phyloP scores from a whole-genome alignment of 352 stramenopile genomes.

The Thraustochytrium striatum region DNA sequence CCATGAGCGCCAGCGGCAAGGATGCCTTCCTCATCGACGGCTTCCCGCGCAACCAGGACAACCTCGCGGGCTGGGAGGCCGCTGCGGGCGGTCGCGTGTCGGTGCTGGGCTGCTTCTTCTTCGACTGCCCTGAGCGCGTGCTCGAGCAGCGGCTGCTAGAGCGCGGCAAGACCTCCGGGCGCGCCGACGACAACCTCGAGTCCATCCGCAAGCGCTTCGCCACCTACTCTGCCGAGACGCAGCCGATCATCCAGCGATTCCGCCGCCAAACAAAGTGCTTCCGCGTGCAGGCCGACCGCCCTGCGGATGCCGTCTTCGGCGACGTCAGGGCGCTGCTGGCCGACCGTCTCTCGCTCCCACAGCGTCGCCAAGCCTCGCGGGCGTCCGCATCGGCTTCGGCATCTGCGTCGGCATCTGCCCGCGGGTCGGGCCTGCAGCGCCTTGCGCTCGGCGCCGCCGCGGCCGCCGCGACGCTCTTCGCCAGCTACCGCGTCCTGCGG shows the following conservation, averaged over 20 bases:
- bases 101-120: slow-evolving; percentile 53
- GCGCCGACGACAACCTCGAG: slow-evolving; percentile 94
- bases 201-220: slow-evolving; percentile 91
- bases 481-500: no score
- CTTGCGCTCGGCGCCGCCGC: no score
- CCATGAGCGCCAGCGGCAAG: slow-evolving; percentile 23
- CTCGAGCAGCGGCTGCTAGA: slow-evolving; percentile 92
- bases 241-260: slow-evolving; percentile 62
- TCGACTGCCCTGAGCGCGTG: slow-evolving; percentile 81
- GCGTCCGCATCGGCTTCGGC: no score
- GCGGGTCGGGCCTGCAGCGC: no score
- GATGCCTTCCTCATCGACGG: slow-evolving; percentile 57
- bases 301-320: background rate
- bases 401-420: no score
- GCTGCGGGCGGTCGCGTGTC: slow-evolving; percentile 71
- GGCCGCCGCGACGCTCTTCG: no score
- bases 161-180: slow-evolving; percentile 88
- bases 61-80: slow-evolving; percentile 95
- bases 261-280: background rate
- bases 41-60: slow-evolving; percentile 57
- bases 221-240: slow-evolving; percentile 73
- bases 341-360: no score
- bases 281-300: background rate
- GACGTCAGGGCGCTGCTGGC: no score
- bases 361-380: no score